These are phyloP conservation scores for Cucumis hystrix DNA, from an alignment of 306 rosid species.

Conservation along the genomic window DNA sequence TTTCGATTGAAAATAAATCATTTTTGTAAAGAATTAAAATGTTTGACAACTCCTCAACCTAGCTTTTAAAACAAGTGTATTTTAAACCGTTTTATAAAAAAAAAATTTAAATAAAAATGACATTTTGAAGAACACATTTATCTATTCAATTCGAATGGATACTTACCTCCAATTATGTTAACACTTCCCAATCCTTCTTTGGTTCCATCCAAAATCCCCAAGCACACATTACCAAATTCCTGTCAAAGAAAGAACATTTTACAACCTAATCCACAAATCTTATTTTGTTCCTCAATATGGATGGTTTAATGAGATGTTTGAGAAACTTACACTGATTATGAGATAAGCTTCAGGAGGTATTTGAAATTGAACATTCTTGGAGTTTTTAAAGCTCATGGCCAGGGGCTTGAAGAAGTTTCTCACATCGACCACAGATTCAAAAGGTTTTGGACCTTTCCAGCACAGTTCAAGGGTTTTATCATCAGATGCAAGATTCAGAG, in stretches of 20 bases:
- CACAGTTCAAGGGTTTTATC: conserved; percentile 45
- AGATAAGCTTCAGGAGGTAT: conserved; percentile 52
- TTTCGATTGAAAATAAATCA: background rate
- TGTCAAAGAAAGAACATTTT: conserved; percentile 17
- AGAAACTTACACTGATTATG: conserved; percentile 36
- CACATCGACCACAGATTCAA: conserved; percentile 34
- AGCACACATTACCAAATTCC: conserved; percentile 50
- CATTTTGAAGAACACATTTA: too few species aligned
- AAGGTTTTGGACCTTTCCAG: conserved; percentile 65
- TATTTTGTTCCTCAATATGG: background rate
- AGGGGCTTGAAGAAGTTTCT: conserved; percentile 39
- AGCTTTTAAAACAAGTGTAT: too few species aligned
- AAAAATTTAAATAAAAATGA: too few species aligned
- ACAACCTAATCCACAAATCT: conserved; percentile 2
- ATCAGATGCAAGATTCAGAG: conserved; percentile 16
- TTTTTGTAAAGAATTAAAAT: too few species aligned
- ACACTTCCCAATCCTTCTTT: conserved; percentile 28
- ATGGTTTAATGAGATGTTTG: background rate
- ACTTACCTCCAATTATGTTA: conserved; percentile 56
- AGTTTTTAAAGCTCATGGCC: conserved; percentile 26
- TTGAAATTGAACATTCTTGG: conserved; percentile 24
- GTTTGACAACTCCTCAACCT: too few species aligned
- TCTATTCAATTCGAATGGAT: too few species aligned
- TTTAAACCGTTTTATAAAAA: too few species aligned
- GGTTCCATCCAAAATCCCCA: conserved; percentile 54